Evolutionary conservation across 2,329 filamentous ascomycete species (phyloP).

Genomic region (Fusarium xylarioides): DNA sequence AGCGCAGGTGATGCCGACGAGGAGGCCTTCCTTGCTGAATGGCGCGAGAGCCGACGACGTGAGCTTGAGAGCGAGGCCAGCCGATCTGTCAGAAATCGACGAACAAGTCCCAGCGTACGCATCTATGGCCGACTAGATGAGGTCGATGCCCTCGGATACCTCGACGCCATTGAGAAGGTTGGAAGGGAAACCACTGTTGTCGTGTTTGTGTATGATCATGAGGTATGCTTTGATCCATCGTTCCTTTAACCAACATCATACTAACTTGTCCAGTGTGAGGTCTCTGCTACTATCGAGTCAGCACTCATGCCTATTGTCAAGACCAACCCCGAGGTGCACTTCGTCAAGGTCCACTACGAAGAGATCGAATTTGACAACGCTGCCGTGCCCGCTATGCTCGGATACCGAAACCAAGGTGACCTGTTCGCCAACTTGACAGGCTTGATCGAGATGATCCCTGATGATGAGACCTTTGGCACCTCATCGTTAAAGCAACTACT

Average conservation of each 20-base stretch:
- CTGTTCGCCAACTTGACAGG: conserved; percentile 91
- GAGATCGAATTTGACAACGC: conserved; percentile 95
- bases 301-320: conserved; percentile 80
- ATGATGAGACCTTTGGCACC: conserved; percentile 67
- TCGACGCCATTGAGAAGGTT: conserved; percentile 96
- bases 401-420: conserved; percentile 87
- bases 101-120: conserved; percentile 79
- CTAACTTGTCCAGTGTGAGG: conserved; percentile 70
- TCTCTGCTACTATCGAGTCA: conserved; percentile 80
- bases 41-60: conserved; percentile 81
- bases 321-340: conserved; percentile 76
- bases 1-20: conserved; percentile 72
- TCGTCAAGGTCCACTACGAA: conserved; percentile 89
- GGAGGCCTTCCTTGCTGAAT: conserved; percentile 82
- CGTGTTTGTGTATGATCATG: conserved; percentile 90
- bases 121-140: conserved; percentile 81
- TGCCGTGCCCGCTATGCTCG: conserved; percentile 85
- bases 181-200: conserved; percentile 83
- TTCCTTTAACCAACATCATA: not conserved
- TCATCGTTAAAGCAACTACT: conserved; percentile 63
- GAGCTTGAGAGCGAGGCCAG: conserved; percentile 75
- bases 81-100: conserved; percentile 66
- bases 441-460: conserved; percentile 84
- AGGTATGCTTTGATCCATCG: conserved; percentile 65
- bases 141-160: conserved; percentile 89